phyloP scores from a whole-genome alignment of 129 eudicot genomes.

The Chrysanthemum makinoi region DNA sequence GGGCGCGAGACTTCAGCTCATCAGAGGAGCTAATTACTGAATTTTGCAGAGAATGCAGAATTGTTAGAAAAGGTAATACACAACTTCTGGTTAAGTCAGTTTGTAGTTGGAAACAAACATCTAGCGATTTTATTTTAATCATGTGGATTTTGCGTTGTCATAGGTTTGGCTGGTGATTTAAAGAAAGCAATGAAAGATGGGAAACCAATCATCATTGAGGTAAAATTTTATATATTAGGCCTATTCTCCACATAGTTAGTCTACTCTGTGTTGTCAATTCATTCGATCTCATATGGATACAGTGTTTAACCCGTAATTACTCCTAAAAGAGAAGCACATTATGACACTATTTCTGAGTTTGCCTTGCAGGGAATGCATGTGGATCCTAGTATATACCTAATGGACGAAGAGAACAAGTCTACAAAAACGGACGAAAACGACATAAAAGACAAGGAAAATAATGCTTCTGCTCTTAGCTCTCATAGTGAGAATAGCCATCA shows the following conservation, averaged over 20 bases:
- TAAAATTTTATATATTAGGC: slow-evolving; percentile 14
- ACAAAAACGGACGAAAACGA: slow-evolving; percentile 29
- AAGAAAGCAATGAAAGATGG: slow-evolving; percentile 99
- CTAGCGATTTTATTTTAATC: neutral
- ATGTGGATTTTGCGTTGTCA: slow-evolving; percentile 11
- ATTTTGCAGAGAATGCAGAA: slow-evolving; percentile 97
- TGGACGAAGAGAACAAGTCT: slow-evolving; percentile 86
- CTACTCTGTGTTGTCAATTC: neutral
- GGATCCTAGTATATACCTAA: slow-evolving; percentile 96
- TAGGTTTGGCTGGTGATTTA: slow-evolving; percentile 98
- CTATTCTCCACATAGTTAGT: neutral
- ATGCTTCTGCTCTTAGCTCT: slow-evolving; percentile 24
- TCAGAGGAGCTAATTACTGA: slow-evolving; percentile 96
- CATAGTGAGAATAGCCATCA: slow-evolving; percentile 28
- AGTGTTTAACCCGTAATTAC: neutral
- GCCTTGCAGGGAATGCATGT: slow-evolving; percentile 84
- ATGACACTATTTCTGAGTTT: slow-evolving; percentile 1
- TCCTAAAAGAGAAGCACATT: slow-evolving; percentile 4
- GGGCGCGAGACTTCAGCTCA: slow-evolving; percentile 93
- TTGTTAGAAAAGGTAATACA: slow-evolving; percentile 89
- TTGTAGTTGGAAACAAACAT: slow-evolving; percentile 4
- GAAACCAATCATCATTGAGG: slow-evolving; percentile 97
- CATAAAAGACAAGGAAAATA: slow-evolving; percentile 30
- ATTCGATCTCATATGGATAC: slow-evolving; percentile 9
- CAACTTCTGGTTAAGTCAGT: slow-evolving; percentile 7